Base-by-base conservation (phyloP, 1,139 yeast species). In the Spencermartinsiella ligniputridi region DNA sequence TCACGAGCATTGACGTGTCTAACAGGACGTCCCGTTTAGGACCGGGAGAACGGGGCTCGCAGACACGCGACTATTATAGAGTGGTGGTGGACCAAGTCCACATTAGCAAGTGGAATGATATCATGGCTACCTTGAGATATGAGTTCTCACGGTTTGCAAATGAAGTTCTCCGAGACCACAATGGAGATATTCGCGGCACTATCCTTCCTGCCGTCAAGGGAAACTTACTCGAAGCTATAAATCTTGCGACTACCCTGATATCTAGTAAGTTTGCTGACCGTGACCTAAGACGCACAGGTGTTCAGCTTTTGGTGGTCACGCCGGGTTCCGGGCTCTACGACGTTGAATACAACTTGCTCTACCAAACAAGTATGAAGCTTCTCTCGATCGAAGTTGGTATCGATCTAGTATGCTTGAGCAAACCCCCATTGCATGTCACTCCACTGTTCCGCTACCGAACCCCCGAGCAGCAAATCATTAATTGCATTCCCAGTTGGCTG, bases 1-100 rank as follows among this genome's bases (percentile, higher is more conserved):
- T 86, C 59, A 82, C 96, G 1, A 82, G 92, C 50, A 83, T 90
- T 18, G 95, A 88, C 77, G 35, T 80, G 81, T 3, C 77, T 21
- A 25, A 45, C 25, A 44, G 53, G 40, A 48, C 46, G 39, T 39
- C 37, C 15, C 45, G 52, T 22, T 47, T 57, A 8, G 51, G 51
- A 3, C 81, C 79, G 12, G 97, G 97, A 0, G 94, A 87, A 53
- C 69, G 85, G 45, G 81, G 85, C 2, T 69, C 75, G 37, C 77
- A 79, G 40, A 75, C 90, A 2, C 71, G 78, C 46, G 97, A 92
- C 61, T 90, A 81, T 61, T 94, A 82, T 61, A 72, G 97, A 42
- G 96, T 92, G 13, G 98, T 92, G 2, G 97, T 92, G 1, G 98
- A 94, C 62, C 96, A 90, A 61, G 94, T 88, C 6, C 88, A 84